Evolutionary conservation across 305 asterid genomes (phyloP).

Genomic region (Solanum hybrid): DNA sequence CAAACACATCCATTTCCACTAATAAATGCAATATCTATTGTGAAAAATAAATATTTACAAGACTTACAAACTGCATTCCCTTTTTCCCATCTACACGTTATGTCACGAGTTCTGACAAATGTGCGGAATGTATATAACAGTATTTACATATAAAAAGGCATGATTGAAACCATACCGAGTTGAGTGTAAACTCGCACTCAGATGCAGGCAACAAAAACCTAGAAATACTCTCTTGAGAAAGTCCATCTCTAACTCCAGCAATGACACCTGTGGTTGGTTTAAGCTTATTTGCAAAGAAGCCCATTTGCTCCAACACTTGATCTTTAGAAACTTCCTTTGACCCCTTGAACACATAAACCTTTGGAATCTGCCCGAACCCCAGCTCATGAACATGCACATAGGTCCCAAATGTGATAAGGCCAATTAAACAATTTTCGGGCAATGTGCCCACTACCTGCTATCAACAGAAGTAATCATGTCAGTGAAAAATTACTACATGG

Average conservation of each 20-base stretch:
- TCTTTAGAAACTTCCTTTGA: conserved; percentile 86
- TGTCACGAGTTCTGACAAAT: not conserved
- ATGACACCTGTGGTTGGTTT: conserved; percentile 84
- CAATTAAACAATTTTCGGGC: conserved; percentile 90
- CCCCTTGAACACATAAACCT: conserved; percentile 95
- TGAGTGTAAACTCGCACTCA: conserved; percentile 92
- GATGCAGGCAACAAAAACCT: conserved; percentile 91
- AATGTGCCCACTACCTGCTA: conserved; percentile 78
- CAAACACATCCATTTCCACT: conserved; percentile 1
- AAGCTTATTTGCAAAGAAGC: conserved; percentile 74
- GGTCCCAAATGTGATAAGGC: conserved; percentile 87
- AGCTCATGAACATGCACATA: conserved; percentile 88
- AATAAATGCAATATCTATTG: conserved; percentile 1
- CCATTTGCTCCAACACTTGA: conserved; percentile 90
- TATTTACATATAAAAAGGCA: not conserved
- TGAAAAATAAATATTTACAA: not conserved
- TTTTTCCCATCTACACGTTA: not conserved
- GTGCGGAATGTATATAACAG: not conserved
- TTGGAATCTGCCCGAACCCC: conserved; percentile 84
- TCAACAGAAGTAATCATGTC: conserved; percentile 8
- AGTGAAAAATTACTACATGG: not conserved
- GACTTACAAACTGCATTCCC: not conserved
- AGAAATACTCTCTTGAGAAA: conserved; percentile 81
- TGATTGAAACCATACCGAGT: conserved; percentile 46
- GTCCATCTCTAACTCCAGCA: conserved; percentile 90